A percentile compares a stretch with the other conserved stretches of the same genome.
Conservation (phyloP, 768 basidiomycete species). For the Gelatoporia subvermispora region DNA sequence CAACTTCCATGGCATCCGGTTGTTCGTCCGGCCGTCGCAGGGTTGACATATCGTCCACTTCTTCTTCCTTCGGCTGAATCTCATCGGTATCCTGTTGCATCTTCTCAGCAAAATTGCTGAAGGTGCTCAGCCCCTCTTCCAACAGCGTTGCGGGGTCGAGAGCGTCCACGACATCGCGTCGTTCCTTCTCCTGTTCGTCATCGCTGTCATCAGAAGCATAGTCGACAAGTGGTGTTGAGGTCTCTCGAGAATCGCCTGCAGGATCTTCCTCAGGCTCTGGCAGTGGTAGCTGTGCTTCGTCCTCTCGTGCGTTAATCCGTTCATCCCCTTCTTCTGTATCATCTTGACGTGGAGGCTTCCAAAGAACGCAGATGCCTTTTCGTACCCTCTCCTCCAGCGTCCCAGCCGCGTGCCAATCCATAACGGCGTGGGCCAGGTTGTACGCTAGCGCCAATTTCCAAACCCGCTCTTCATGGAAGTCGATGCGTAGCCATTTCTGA, state of each 20-base stretch:
- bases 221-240: conserved; percentile 28
- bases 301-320: conserved; percentile 20
- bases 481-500: conserved; percentile 95
- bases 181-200: conserved; percentile 53
- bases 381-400: conserved; percentile 58
- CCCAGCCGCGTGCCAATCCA: conserved; percentile 81
- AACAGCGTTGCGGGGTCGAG: conserved; percentile 50
- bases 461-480: conserved; percentile 89
- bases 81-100: conserved; percentile 11
- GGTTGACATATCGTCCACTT: conserved; percentile 52
- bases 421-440: conserved; percentile 73
- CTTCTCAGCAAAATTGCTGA: conserved; percentile 29
- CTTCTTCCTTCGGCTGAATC: conserved; percentile 44
- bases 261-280: conserved; percentile 15
- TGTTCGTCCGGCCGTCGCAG: conserved; percentile 21
- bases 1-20: conserved; percentile 27
- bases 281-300: background rate
- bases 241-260: conserved; percentile 18
- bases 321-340: conserved; percentile 24
- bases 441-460: conserved; percentile 90
- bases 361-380: conserved; percentile 64
- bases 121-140: conserved; percentile 54
- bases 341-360: conserved; percentile 45
- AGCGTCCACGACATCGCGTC: conserved; percentile 50
- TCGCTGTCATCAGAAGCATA: conserved; percentile 64